These are phyloP conservation scores for Auriculariales sp. DNA, from an alignment of 768 basidiomycete genomes.

Conservation along the genomic window DNA sequence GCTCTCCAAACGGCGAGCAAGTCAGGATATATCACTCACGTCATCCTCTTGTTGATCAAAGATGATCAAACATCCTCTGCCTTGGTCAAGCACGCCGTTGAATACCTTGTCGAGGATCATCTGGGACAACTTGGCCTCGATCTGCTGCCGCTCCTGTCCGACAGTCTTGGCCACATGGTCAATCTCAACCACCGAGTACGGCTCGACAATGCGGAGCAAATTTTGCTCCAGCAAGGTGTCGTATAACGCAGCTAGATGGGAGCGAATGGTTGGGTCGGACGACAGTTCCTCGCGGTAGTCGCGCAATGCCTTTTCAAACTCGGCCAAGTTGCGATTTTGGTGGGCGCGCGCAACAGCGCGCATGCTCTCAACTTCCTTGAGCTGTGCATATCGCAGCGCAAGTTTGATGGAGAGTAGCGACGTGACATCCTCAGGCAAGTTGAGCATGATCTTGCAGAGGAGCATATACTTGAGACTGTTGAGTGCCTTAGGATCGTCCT, in stretches of 20 bases:
- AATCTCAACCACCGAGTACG: slow-evolving; percentile 86
- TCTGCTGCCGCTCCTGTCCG: slow-evolving; percentile 72
- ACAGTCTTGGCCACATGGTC: slow-evolving; percentile 78
- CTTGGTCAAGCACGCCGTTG: slow-evolving; percentile 93
- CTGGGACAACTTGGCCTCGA: slow-evolving; percentile 95
- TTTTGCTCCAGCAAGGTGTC: slow-evolving; percentile 96
- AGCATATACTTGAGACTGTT: slow-evolving; percentile 95
- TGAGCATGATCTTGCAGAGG: slow-evolving; percentile 95
- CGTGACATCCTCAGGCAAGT: slow-evolving; percentile 90
- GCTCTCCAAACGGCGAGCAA: background rate
- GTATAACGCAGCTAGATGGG: slow-evolving; percentile 85
- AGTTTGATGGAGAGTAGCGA: slow-evolving; percentile 77
- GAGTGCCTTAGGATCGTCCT: slow-evolving; percentile 63
- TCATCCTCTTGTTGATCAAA: slow-evolving; percentile 79
- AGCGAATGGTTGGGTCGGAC: slow-evolving; percentile 88
- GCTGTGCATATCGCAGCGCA: slow-evolving; percentile 73
- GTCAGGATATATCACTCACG: slow-evolving; percentile 3
- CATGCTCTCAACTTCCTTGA: slow-evolving; percentile 90
- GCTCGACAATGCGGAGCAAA: slow-evolving; percentile 86
- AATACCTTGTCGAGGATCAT: slow-evolving; percentile 97
- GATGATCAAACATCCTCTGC: slow-evolving; percentile 80
- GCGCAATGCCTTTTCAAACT: slow-evolving; percentile 77
- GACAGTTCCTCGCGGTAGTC: slow-evolving; percentile 87
- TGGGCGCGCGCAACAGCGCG: slow-evolving; percentile 90
- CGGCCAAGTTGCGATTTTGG: slow-evolving; percentile 73